Evolutionary conservation across 164 flowering plant genomes (phyloP), one percentile per base, ranked within the genome.

Genomic region (Malania oleifera): DNA sequence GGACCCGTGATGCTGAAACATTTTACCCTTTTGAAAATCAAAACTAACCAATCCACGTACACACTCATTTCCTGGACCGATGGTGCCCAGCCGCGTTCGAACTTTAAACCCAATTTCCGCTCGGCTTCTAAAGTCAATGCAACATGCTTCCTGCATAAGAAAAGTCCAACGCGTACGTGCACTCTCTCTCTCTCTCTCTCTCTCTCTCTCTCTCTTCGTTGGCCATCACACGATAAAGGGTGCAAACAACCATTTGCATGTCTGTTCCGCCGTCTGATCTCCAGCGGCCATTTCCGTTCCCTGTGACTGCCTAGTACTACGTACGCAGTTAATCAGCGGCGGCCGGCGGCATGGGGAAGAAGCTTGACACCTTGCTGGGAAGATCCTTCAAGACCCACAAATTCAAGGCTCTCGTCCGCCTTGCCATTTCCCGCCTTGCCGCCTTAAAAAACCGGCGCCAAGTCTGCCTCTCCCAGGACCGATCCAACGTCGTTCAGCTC

Each of bases 391-490:
- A 75, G 59, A 52, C 79, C 27, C 20, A 75, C 5, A 84, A 76
- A 63, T 73, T 92, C 69, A 84, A 67, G 49, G 35, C 68, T 14
- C 68, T 70, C 1, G 56, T 75, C 0, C 68, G 64, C 47, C 70
- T 83, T 4, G 79, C 93, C 10, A 48, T 86, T 44, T 63, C 86
- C 38, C 82, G 96, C 12, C 67, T 80, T 3, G 66, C 83, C 12
- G 75, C 85, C 15, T 80, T 92, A 60, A 87, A 78, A 68, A 85
- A 80, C 72, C 88, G 82, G 55, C 87, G 80, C 15, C 82, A 77
- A 2, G 75, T 67, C 27, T 72, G 82, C 7, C 73, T 54, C 63
- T 63, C 78, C 1, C 75, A 69, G 7, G 82, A 83, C 17, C 70
- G 80, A 0, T 80, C 82, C 11, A 93, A 87, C 57, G 84, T 82